Conservation (phyloP, 805 yeast genomes). For the Blastobotrys terrestris region DNA sequence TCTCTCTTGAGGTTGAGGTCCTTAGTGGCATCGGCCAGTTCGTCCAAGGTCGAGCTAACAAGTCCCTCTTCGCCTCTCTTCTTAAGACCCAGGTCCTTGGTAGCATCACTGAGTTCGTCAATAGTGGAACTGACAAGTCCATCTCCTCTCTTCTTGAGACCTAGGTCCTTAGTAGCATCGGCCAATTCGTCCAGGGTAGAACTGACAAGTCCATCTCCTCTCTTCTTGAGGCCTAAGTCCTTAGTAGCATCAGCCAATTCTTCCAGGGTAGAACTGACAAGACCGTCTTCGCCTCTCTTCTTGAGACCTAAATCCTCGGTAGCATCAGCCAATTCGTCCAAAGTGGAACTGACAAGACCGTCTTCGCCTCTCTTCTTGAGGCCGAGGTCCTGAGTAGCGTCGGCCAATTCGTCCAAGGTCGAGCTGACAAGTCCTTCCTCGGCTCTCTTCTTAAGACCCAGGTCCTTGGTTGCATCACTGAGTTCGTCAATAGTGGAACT, state of each 20-base stretch:
- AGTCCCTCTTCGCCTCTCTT: background rate
- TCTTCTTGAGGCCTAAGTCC: background rate
- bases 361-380: background rate
- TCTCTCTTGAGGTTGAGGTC: background rate
- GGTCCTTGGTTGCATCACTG: background rate
- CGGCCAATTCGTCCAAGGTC: background rate
- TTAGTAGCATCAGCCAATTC: background rate
- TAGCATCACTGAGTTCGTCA: background rate
- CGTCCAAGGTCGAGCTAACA: background rate
- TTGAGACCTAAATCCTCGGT: background rate
- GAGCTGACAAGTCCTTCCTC: background rate
- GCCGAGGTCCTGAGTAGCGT: background rate
- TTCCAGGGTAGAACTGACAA: background rate
- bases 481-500: background rate
- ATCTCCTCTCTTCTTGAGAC: too few species aligned
- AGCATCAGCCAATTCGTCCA: background rate
- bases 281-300: background rate
- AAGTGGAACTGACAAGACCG: background rate
- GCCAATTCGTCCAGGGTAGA: background rate
- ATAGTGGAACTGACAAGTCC: background rate
- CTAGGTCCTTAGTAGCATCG: too few species aligned
- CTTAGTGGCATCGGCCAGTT: background rate
- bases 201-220: background rate
- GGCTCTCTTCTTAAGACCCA: too few species aligned
- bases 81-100: background rate